These are phyloP conservation scores for Nakaseomyces kungkrabaensis DNA, from an alignment of 1,139 yeast species.

Conservation along the genomic window DNA sequence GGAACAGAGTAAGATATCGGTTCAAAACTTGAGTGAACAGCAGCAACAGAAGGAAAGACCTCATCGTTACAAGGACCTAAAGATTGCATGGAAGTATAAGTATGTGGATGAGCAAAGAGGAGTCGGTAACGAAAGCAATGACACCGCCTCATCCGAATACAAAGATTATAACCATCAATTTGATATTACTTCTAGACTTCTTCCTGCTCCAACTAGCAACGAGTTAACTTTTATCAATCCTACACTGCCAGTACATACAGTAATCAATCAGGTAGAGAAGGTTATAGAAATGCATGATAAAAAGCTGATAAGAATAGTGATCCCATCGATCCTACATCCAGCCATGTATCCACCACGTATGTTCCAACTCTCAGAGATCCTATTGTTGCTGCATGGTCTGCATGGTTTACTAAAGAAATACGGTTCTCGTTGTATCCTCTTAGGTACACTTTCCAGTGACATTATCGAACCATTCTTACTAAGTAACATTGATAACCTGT, in stretches of 20 bases:
- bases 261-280: constrained; percentile 36
- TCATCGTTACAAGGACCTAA: constrained; percentile 40
- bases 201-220: constrained; percentile 54
- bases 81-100: constrained; percentile 85
- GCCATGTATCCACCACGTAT: constrained; percentile 54
- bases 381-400: constrained; percentile 56
- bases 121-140: constrained; percentile 20
- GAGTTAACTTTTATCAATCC: constrained; percentile 51
- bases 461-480: constrained; percentile 42
- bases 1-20: constrained; percentile 57
- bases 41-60: constrained; percentile 12
- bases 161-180: constrained; percentile 55
- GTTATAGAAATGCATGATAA: constrained; percentile 34
- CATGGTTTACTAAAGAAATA: constrained; percentile 44
- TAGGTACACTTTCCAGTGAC: constrained; percentile 55
- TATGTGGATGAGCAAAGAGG: constrained; percentile 35
- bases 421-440: constrained; percentile 38
- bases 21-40: constrained; percentile 46
- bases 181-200: constrained; percentile 60
- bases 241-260: constrained; percentile 16
- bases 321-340: constrained; percentile 77
- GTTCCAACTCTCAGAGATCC: constrained; percentile 39
- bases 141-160: constrained; percentile 28
- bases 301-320: constrained; percentile 51
- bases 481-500: constrained; percentile 46